Base-by-base conservation (phyloP, 1,139 yeast genomes). In the Kodamaea plutei region DNA sequence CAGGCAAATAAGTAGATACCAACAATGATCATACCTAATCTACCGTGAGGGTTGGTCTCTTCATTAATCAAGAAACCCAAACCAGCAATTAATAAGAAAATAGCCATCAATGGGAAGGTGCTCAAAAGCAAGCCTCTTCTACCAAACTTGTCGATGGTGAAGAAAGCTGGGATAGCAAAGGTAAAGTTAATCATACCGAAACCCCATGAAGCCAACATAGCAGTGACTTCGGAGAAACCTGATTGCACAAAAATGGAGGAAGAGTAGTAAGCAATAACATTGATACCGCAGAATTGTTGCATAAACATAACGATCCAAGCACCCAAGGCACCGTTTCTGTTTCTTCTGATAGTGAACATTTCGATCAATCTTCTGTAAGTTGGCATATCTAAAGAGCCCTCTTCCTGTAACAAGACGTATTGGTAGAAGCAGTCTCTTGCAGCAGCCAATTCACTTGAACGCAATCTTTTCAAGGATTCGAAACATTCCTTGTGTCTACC, bases 271-370 rank as follows among this genome's bases (percentile, higher is more conserved):
- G 95, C 93, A 58, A 87, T 84, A 33, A 84, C 93, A 49, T 85
- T 87, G 52, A 87, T 79, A 49, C 95, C 95, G 60, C 95, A 85
- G 64, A 87, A 83, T 55, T 87, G 95, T 63, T 87, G 95, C 87
- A 83, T 82, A 52, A 84, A 82, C 79, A 87, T 85, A 40, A 79
- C 84, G 40, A 84, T 69, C 73, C 83, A 82, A 3, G 95, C 77
- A 34, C 87, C 95, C 36, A 80, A 47, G 8, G 87, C 76, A 35
- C 91, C 95, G 48, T 87, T 80, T 59, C 95, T 73, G 58, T 84
- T 84, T 65, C 95, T 76, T 55, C 91, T 74, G 30, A 83, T 67
- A 8, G 79, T 69, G 50, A 79, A 66, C 68, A 79, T 62, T 53
- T 79, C 81, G 33, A 58, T 58, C 30, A 73, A 30, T 48, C 78